A percentile compares a stretch with the other conserved stretches of the same genome.
Evolutionary conservation across 495 filamentous ascomycete genomes (phyloP).

Genomic region (Articulospora tetracladia): DNA sequence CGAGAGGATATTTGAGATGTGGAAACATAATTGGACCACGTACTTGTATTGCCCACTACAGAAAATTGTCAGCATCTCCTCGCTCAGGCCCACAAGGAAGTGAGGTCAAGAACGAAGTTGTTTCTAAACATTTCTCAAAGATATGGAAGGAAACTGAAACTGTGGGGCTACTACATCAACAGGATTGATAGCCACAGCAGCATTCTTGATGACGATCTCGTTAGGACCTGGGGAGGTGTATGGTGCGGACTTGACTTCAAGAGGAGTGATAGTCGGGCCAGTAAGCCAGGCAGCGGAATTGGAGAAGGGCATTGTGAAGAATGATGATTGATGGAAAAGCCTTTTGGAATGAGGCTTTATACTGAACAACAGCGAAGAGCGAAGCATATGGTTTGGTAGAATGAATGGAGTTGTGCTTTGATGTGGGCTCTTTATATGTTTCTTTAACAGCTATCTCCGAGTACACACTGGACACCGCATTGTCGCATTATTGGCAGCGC

Average conservation of each 20-base stretch:
- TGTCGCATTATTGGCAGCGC: too few relatives aligned
- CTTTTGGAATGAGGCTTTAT: too few relatives aligned
- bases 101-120: too few relatives aligned
- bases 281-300: conserved; percentile 14
- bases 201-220: conserved; percentile 18
- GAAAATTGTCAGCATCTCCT: too few relatives aligned
- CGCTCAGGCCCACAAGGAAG: too few relatives aligned
- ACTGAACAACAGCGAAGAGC: background rate
- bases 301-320: conserved; percentile 8
- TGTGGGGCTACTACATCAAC: conserved; percentile 6
- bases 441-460: too few relatives aligned
- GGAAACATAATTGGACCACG: conserved; percentile 3
- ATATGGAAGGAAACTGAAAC: too few relatives aligned
- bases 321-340: background rate
- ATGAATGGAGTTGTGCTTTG: too few relatives aligned
- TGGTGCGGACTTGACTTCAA: conserved; percentile 9
- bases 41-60: conserved; percentile 7
- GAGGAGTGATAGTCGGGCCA: background rate
- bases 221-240: conserved; percentile 6
- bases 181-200: conserved; percentile 21
- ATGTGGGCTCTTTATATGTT: too few relatives aligned
- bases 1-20: conserved; percentile 38
- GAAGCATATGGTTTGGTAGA: background rate
- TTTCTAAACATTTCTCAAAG: too few relatives aligned
- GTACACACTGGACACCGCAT: too few relatives aligned